Base-by-base conservation (phyloP, 768 basidiomycete genomes). In the Pilatotrama ljubarskyi region DNA sequence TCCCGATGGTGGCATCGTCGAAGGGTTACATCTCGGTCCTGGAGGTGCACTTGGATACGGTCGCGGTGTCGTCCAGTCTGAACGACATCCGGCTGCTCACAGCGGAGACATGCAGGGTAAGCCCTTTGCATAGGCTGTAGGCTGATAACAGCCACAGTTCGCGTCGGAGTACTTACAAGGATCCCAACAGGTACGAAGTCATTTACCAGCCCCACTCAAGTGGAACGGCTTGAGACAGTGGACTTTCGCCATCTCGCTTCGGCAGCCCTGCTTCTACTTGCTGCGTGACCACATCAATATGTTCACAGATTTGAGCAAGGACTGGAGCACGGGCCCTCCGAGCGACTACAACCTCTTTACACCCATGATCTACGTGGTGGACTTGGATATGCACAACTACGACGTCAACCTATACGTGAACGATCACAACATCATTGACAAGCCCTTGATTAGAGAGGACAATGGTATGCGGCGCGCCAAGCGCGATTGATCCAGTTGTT, bases 401-500 rank as follows among this genome's bases (percentile, higher is more conserved):
- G 81, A 84, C 59, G 70, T 96, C 50, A 88, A 90, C 65, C 70
- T 91, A 24, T 95, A 92, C 69, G 85, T 91, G 51, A 98, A 98
- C 69, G 96, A 98, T 72, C 93, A 94, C 69, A 98, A 98, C 69
- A 93, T 98, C 69, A 91, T 98, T 50, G 93, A 97, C 76, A 91
- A 90, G 61, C 93, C 95, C 2, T 75, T 87, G 35, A 77, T 86
- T 57, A 77, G 75, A 56, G 89, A 93, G n/a, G 90, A 93, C 66
- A 98, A 98, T 70, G 87, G 94, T 94, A 67, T 55, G 73, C 17
- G 41, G 11, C 8, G 36, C 20, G 29, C 5, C 14, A 37, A 6
- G 38, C 3, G 38, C 18, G 20, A 20, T 22, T 18, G 17, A 32
- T 5, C 29, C 29, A 32, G 29, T 32, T 10, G 29, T 32, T 32